Base-by-base conservation (phyloP, 352 stramenopile genomes). In the Phytophthora colocasiae region DNA sequence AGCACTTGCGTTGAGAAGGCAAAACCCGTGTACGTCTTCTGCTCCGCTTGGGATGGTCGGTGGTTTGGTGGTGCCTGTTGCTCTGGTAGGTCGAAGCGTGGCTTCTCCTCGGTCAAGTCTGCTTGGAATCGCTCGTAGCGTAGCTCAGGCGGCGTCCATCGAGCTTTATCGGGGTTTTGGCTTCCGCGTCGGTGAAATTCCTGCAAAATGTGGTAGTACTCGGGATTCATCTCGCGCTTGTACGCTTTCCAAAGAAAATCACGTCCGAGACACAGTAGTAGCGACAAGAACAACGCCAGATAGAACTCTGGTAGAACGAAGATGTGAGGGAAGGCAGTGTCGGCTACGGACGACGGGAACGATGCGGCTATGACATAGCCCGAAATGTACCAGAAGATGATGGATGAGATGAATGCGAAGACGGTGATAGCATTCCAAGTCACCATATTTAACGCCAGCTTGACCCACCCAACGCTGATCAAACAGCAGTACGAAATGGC, bases 141-240 rank as follows among this genome's bases (percentile, higher is more conserved):
- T 7, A 93, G 59, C 38, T 88, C 65, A 0, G 85, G 85, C 15
- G 83, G 82, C 11, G 73, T 78, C 88, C 88, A 94, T 24, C 81
- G 73, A 24, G 83, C 80, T 6, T 76, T 77, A 0, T 78, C 81
- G 1, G 64, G 44, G 40, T 73, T 69, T 1, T 81, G 67, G n/a
- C 49, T 54, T 22, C 81, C 75, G 56, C 61, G 59, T 61, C 73
- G 59, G 53, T 94, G 80, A 55, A 89, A 78, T 50, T 96, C 88
- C 58, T 94, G 88, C 17, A 96, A 66, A 26, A 96, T 83, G 61
- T 96, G 88, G 69, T 96, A 96, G 71, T 96, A 96, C 54, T 96
- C 88, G 1, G 88, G 88, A 10, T 75, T 60, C 65, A 93, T 81
- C 59, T 96, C 86, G 3, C 87, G 87, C 73, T 96, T 96, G 61